Evolutionary conservation across 768 basidiomycete species (phyloP), one percentile per base, ranked within the genome.

Genomic region (Tubosaeta sp.): DNA sequence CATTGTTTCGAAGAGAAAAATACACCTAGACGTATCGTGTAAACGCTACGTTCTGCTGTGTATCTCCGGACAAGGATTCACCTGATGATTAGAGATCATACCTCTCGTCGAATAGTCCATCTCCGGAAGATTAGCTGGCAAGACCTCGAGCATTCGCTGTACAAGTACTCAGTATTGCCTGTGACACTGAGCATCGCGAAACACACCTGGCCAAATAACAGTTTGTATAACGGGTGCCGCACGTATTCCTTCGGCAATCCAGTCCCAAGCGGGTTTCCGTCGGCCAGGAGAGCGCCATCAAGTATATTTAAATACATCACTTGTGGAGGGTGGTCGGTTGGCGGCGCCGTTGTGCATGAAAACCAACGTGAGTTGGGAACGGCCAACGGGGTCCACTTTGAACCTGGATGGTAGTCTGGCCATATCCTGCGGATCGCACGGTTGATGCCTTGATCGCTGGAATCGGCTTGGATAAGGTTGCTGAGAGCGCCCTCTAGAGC

Each of bases 261-360:
- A 25, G 21, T 53, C 0, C 57, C 56, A 4, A 69, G n/a, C 0
- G 60, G 52, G 18, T 56, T 60, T 2, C 60, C 68, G 4, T 69
- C 47, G 2, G 64, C 53, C 12, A 63, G 38, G 18, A 68, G 57
- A 1, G 53, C 45, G 3, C 66, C 68, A 8, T 59, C 30, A 6
- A 78, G 52, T 3, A 79, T 31, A 47, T 81, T 71, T 13, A 75
- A 60, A 38, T 72, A 65, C 6, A 79, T 63, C 14, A n/a, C 40
- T 41, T 71, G 71, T 21, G 57, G 51, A 30, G 22, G 18, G 45
- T 12, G 27, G 13, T 30, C 59, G 51, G 18, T 39, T 49, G 44
- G 41, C 2, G 48, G 11, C 7, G 52, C 47, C 0, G 73, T 69
- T 9, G 32, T 46, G 14, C 59, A 65, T 5, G 32, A 49, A 19